These are phyloP conservation scores for Betula pendula DNA, from an alignment of 306 rosid species.

Conservation along the genomic window DNA sequence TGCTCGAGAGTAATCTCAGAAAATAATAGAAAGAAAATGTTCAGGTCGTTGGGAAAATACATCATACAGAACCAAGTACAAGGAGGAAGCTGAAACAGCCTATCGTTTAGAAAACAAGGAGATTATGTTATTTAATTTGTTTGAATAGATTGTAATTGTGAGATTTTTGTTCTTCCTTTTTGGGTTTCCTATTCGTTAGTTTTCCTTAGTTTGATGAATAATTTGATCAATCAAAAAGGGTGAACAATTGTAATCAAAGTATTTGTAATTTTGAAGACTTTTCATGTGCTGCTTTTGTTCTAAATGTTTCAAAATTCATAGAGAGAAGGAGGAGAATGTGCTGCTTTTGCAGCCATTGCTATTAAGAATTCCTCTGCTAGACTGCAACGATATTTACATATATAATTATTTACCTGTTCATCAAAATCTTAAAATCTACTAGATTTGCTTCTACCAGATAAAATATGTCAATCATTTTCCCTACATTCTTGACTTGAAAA, in stretches of 20 bases:
- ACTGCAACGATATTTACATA: neutral
- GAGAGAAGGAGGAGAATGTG: neutral
- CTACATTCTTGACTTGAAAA: too few species aligned
- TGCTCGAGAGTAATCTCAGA: conserved; percentile 30
- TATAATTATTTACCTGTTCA: neutral
- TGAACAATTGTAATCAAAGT: conserved; percentile 50
- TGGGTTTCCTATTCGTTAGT: conserved; percentile 39
- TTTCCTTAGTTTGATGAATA: conserved; percentile 50
- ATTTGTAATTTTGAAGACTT: conserved; percentile 16
- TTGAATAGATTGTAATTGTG: conserved; percentile 55
- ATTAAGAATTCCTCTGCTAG: neutral
- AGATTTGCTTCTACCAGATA: neutral
- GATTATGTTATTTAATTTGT: conserved; percentile 39
- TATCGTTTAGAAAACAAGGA: conserved; percentile 46
- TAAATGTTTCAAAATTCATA: neutral
- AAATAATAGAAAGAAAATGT: conserved; percentile 27
- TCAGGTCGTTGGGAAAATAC: conserved; percentile 19
- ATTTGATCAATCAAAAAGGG: conserved; percentile 40
- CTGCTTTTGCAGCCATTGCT: neutral
- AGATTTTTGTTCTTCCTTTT: conserved; percentile 48
- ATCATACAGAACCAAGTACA: conserved; percentile 39
- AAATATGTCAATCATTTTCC: too few species aligned
- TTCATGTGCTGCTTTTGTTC: conserved; percentile 2
- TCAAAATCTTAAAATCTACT: neutral
- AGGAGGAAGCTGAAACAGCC: conserved; percentile 41